Evolutionary conservation across 192 early-diverging fungal genomes (phyloP).

Genomic region (Neocallimastix lanati): DNA sequence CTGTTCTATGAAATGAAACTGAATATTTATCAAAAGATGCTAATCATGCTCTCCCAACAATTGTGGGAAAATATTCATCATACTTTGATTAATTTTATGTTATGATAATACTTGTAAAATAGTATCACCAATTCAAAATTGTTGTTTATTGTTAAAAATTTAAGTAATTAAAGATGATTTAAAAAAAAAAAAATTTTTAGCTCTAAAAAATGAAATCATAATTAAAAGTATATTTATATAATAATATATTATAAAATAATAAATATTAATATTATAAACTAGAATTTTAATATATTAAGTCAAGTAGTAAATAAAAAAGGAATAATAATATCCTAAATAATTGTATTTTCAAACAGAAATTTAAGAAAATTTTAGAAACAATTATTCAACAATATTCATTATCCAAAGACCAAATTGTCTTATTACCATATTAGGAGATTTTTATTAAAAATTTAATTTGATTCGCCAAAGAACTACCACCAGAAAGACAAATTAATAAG

Average conservation of each 20-base stretch:
- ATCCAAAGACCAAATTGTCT: slow-evolving; percentile 26
- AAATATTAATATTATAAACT: no score
- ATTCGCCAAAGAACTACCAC: slow-evolving; percentile 61
- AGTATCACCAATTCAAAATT: slow-evolving; percentile 75
- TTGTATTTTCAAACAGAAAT: slow-evolving; percentile 59
- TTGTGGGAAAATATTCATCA: slow-evolving; percentile 96
- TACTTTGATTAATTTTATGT: slow-evolving; percentile 88
- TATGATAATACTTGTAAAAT: slow-evolving; percentile 76
- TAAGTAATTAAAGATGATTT: slow-evolving; percentile 48
- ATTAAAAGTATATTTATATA: slow-evolving; percentile 2
- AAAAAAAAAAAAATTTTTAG: slow-evolving; percentile 10
- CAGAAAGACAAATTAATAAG: slow-evolving; percentile 28
- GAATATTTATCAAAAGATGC: slow-evolving; percentile 74
- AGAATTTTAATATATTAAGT: slow-evolving; percentile 41
- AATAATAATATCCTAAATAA: slow-evolving; percentile 31
- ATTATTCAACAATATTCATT: slow-evolving; percentile 39
- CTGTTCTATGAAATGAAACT: slow-evolving; percentile 86
- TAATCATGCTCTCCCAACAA: slow-evolving; percentile 86
- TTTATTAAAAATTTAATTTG: slow-evolving; percentile 36
- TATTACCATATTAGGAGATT: slow-evolving; percentile 72
- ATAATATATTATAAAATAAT: slow-evolving; percentile 1
- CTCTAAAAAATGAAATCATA: slow-evolving; percentile 42
- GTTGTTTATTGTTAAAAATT: slow-evolving; percentile 78
- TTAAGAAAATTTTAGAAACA: slow-evolving; percentile 78
- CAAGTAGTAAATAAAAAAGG: slow-evolving; percentile 64